Evolutionary conservation across 1,284 basidiomycete species (phyloP).

Genomic region (Austroboletus niveus): DNA sequence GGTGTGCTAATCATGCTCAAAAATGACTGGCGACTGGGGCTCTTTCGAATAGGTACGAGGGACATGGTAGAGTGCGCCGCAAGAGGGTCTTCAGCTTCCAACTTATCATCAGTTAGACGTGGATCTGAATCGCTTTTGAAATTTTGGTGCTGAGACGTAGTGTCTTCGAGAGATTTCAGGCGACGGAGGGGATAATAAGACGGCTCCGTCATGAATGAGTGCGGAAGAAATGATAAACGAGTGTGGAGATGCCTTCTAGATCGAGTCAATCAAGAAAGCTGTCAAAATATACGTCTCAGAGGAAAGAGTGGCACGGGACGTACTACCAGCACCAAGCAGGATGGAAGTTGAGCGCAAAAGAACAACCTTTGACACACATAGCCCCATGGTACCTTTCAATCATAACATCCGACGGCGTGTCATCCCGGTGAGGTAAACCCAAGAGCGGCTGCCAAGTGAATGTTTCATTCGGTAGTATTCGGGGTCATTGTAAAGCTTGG

Average conservation of each 20-base stretch:
- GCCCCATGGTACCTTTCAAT: not conserved
- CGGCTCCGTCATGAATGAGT: slow-evolving; percentile 11
- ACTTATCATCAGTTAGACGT: not conserved
- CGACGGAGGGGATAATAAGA: slow-evolving; percentile 20
- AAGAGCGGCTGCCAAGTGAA: not conserved
- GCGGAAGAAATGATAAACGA: slow-evolving; percentile 5
- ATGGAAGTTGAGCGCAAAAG: not conserved
- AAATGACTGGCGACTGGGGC: not conserved
- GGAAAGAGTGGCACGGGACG: not conserved
- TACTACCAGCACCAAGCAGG: not conserved
- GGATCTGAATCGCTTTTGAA: not conserved
- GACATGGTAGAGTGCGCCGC: slow-evolving; percentile 5
- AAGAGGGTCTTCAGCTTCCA: not conserved
- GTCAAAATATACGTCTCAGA: not conserved
- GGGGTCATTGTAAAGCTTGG: no score
- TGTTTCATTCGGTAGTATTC: no score
- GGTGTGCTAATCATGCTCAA: slow-evolving; percentile 12
- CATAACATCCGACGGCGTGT: not conserved
- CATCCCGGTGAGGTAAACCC: not conserved
- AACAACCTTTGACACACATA: not conserved
- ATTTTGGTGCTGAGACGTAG: not conserved
- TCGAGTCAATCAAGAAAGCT: not conserved
- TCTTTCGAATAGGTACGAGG: slow-evolving; percentile 2
- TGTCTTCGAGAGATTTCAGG: slow-evolving; percentile 4
- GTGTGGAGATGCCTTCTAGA: slow-evolving; percentile 1